A percentile compares a stretch with the other conserved stretches of the same genome.
These are phyloP conservation scores for Vigna trinervia DNA, from an alignment of 306 rosid genomes.

Conservation along the genomic window DNA sequence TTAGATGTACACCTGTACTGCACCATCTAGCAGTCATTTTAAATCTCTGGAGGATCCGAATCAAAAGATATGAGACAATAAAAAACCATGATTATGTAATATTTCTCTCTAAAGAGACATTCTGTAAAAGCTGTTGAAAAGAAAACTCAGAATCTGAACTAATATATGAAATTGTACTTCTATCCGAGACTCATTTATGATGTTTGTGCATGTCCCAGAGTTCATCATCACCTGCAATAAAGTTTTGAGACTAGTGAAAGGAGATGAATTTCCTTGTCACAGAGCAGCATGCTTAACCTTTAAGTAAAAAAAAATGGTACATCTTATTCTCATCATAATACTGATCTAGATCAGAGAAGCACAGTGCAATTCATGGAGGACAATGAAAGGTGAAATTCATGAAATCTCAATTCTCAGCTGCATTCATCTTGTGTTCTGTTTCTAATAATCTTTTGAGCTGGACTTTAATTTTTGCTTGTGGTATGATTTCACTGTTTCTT, in stretches of 20 bases:
- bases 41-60: slow-evolving; percentile 1
- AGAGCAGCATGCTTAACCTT: slow-evolving; percentile 22
- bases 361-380: slow-evolving; percentile 53
- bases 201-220: slow-evolving; percentile 39
- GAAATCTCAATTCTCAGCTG: slow-evolving; percentile 10
- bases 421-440: slow-evolving; percentile 6
- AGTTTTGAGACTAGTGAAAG: slow-evolving; percentile 24
- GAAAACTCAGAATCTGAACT: background rate
- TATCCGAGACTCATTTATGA: slow-evolving; percentile 21
- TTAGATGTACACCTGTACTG: slow-evolving; percentile 9
- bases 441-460: background rate
- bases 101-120: background rate
- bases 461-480: background rate
- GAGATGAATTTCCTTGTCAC: background rate
- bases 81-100: background rate
- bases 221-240: background rate
- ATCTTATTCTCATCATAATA: slow-evolving; percentile 23
- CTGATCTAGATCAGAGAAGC: slow-evolving; percentile 29
- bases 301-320: slow-evolving; percentile 18
- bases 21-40: background rate
- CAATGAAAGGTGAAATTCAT: slow-evolving; percentile 52
- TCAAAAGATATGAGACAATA: slow-evolving; percentile 6
- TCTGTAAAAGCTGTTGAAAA: background rate
- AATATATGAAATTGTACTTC: slow-evolving; percentile 16
- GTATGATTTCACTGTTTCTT: slow-evolving; percentile 32